These are phyloP conservation scores for Perkinsela sp. DNA, from an alignment of 208 protist species.

Conservation along the genomic window DNA sequence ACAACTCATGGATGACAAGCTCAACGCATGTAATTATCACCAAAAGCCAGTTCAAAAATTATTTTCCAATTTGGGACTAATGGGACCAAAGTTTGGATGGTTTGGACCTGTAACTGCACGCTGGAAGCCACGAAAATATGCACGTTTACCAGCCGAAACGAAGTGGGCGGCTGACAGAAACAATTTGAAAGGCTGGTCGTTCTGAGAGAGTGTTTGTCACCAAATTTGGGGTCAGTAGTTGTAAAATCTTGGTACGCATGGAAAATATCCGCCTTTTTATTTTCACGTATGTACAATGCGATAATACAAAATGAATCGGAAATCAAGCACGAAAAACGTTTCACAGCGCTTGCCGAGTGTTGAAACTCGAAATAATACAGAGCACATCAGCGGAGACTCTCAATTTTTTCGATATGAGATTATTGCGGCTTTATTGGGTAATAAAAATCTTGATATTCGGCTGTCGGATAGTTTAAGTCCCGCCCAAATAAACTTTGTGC, in stretches of 20 bases:
- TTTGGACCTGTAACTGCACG: conserved; percentile 15
- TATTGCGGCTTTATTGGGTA: neutral
- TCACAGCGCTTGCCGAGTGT: too few species aligned
- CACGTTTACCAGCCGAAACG: conserved; percentile 27
- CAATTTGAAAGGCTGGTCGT: neutral
- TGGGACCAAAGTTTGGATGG: conserved; percentile 26
- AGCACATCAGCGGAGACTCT: neutral
- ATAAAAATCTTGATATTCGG: neutral
- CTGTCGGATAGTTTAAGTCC: neutral
- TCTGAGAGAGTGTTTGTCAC: too few species aligned
- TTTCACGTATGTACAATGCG: too few species aligned
- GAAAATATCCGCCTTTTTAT: too few species aligned
- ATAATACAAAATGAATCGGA: too few species aligned
- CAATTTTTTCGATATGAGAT: neutral
- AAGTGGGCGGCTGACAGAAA: conserved; percentile 15
- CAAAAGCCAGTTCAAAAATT: conserved; percentile 45
- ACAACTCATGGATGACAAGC: conserved; percentile 62
- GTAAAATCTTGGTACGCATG: too few species aligned
- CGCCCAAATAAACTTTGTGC: conserved; percentile 57
- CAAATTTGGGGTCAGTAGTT: too few species aligned
- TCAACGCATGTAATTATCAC: conserved; percentile 59
- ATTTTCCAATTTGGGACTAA: conserved; percentile 51
- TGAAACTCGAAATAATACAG: neutral
- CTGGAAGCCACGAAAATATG: conserved; percentile 54
- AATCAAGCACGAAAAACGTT: too few species aligned